Evolutionary conservation across 306 rosid species (phyloP).

Genomic region (Inga laurina): DNA sequence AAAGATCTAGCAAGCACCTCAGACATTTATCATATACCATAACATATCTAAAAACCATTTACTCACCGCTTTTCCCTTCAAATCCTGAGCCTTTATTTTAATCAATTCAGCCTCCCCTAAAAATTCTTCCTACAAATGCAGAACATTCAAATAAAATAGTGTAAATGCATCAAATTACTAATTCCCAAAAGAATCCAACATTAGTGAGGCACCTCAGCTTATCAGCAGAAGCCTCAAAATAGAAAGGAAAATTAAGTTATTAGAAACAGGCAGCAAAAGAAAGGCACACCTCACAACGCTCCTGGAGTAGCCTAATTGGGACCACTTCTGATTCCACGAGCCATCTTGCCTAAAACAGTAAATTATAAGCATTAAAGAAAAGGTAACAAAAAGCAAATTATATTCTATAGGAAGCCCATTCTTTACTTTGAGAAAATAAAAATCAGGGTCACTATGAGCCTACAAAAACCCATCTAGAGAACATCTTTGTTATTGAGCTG

Average conservation of each 20-base stretch:
- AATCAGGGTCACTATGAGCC: not conserved
- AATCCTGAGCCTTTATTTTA: slow-evolving; percentile 93
- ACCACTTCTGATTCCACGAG: slow-evolving; percentile 83
- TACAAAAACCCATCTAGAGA: not conserved
- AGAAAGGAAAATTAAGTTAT: not conserved
- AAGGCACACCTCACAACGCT: slow-evolving; percentile 88
- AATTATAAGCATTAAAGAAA: slow-evolving; percentile 12
- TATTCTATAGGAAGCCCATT: not conserved
- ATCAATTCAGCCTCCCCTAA: slow-evolving; percentile 96
- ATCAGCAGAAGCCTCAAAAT: slow-evolving; percentile 21
- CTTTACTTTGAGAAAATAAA: slow-evolving; percentile 4
- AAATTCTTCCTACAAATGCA: slow-evolving; percentile 80
- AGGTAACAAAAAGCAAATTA: not conserved
- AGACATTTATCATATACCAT: slow-evolving; percentile 5
- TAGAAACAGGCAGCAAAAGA: not conserved
- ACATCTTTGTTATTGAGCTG: slow-evolving; percentile 9
- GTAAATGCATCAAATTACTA: slow-evolving; percentile 9
- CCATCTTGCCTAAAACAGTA: slow-evolving; percentile 79
- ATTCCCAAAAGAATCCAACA: slow-evolving; percentile 15
- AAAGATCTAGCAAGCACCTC: not conserved
- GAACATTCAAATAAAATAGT: slow-evolving; percentile 16
- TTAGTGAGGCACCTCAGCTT: slow-evolving; percentile 7
- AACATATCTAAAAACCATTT: slow-evolving; percentile 5
- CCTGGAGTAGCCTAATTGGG: slow-evolving; percentile 87
- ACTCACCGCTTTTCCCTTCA: slow-evolving; percentile 95